Percentiles rank a stretch among this genome's conserved stretches.
phyloP scores from a whole-genome alignment of 2,329 filamentous ascomycete species.

The Aulographum hederae region DNA sequence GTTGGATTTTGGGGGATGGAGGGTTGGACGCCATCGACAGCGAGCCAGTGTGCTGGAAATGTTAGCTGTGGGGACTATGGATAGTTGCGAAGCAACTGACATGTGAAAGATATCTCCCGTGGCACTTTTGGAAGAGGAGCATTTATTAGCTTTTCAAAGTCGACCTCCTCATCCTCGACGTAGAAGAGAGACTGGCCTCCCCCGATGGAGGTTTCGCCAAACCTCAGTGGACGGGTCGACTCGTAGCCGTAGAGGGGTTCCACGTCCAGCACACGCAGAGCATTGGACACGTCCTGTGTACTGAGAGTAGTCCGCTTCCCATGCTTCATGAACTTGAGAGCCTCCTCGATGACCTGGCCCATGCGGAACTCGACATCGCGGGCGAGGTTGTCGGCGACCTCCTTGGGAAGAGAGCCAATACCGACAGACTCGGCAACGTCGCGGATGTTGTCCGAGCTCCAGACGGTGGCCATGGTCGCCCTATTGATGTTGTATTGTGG shows the following conservation, averaged over 20 bases:
- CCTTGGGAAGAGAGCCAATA: conserved; percentile 62
- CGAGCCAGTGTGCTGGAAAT: conserved; percentile 73
- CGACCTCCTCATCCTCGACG: conserved; percentile 93
- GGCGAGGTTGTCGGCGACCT: conserved; percentile 70
- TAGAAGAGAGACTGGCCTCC: conserved; percentile 92
- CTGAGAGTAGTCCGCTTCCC: conserved; percentile 70
- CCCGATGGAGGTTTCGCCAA: conserved; percentile 84
- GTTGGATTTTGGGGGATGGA: conserved; percentile 94
- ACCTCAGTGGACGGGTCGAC: conserved; percentile 70
- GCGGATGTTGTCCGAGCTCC: conserved; percentile 90
- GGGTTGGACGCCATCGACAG: conserved; percentile 92
- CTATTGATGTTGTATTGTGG: too few relatives aligned
- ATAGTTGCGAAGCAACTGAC: conserved; percentile 27
- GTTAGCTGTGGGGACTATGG: conserved; percentile 4
- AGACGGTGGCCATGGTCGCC: too few relatives aligned
- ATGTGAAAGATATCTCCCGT: conserved; percentile 78
- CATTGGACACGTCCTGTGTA: conserved; percentile 77
- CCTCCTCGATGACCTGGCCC: conserved; percentile 82
- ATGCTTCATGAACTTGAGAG: conserved; percentile 90
- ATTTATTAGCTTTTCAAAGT: conserved; percentile 98
- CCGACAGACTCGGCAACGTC: conserved; percentile 95
- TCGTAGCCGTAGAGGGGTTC: conserved; percentile 96
- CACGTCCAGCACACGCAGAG: conserved; percentile 70
- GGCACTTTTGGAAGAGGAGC: conserved; percentile 88
- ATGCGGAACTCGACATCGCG: conserved; percentile 94